These are phyloP conservation scores for Mycena leptocephala DNA, from an alignment of 768 basidiomycete genomes.

Conservation along the genomic window DNA sequence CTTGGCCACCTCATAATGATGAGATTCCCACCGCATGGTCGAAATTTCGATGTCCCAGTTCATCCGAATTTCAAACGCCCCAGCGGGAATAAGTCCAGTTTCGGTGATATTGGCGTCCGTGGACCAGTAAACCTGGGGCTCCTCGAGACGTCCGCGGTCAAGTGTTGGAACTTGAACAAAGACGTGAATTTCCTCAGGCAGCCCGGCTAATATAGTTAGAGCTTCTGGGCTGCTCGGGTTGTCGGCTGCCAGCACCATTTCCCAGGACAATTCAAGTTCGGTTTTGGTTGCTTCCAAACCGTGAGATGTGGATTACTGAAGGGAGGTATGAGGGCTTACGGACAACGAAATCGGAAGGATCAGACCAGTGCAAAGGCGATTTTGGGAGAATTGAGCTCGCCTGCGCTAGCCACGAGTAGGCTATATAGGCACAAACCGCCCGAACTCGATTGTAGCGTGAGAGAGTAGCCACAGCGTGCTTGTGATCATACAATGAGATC, in stretches of 20 bases:
- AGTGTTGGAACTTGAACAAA: neutral
- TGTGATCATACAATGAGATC: neutral
- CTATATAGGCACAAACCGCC: neutral
- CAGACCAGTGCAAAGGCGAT: neutral
- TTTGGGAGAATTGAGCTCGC: neutral
- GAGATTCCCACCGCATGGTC: neutral
- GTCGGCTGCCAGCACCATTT: neutral
- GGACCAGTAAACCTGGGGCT: constrained; percentile 7
- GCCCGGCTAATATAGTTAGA: neutral
- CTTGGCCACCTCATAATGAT: constrained; percentile 10
- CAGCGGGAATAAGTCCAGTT: neutral
- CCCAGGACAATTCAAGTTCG: neutral
- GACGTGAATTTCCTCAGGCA: neutral
- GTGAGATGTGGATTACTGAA: neutral
- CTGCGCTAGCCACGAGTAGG: neutral
- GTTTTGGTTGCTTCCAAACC: neutral
- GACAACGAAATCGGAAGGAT: neutral
- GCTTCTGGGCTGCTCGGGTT: neutral
- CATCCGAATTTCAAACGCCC: neutral
- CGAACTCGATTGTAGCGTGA: neutral
- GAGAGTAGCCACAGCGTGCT: neutral
- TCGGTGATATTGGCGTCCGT: neutral
- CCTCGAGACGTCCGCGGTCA: neutral
- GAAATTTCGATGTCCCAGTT: neutral
- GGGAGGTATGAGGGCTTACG: neutral